phyloP scores from a whole-genome alignment of 495 filamentous ascomycete genomes.

The Podospora bellae-mahoneyi region DNA sequence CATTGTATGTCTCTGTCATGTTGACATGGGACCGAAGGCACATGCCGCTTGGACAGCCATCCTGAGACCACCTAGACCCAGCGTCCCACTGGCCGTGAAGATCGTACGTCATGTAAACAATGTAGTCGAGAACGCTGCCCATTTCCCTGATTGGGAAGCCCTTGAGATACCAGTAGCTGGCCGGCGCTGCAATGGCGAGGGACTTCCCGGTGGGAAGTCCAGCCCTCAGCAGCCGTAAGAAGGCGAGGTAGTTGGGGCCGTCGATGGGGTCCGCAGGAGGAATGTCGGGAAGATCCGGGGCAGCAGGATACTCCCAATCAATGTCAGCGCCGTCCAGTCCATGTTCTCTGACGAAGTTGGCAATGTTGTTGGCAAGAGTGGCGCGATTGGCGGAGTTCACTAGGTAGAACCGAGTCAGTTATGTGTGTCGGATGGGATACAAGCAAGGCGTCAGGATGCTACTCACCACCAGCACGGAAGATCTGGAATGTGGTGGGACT shows the following conservation, averaged over 20 bases:
- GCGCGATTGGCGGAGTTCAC: slow-evolving; percentile 23
- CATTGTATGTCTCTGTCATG: slow-evolving; percentile 39
- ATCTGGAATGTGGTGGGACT: not conserved
- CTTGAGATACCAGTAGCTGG: slow-evolving; percentile 21
- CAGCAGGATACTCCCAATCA: slow-evolving; percentile 45
- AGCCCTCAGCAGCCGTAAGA: slow-evolving; percentile 21
- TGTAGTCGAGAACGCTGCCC: slow-evolving; percentile 26
- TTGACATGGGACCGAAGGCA: slow-evolving; percentile 46
- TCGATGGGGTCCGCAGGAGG: slow-evolving; percentile 20
- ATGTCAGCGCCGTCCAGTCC: slow-evolving; percentile 38
- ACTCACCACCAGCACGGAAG: not conserved
- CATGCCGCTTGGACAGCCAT: slow-evolving; percentile 38
- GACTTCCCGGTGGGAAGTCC: slow-evolving; percentile 22
- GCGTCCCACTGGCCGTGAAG: slow-evolving; percentile 29
- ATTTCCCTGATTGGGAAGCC: slow-evolving; percentile 24
- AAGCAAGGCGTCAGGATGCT: not conserved
- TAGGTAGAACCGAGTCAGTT: slow-evolving; percentile 24
- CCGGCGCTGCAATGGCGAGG: slow-evolving; percentile 25
- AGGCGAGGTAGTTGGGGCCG: slow-evolving; percentile 24
- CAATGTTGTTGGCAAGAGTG: slow-evolving; percentile 29
- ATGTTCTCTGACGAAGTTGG: slow-evolving; percentile 28
- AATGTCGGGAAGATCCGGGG: slow-evolving; percentile 30
- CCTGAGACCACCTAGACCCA: slow-evolving; percentile 2
- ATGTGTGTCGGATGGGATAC: not conserved
- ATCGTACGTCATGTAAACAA: slow-evolving; percentile 36